phyloP scores from a whole-genome alignment of 2,329 filamentous ascomycete genomes.

The Aspergillus tubingensis region DNA sequence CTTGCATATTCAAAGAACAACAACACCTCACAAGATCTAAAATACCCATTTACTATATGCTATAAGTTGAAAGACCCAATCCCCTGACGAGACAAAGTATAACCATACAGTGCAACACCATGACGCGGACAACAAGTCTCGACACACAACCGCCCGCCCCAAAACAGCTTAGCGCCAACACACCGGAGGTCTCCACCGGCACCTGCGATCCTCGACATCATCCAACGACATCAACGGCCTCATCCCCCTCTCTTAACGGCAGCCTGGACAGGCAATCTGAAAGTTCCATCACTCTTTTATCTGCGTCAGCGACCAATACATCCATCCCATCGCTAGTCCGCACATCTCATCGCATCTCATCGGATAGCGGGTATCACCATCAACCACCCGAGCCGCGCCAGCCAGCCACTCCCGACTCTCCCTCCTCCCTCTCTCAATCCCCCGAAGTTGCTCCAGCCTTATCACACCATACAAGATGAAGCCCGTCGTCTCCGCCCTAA shows the following conservation, averaged over 20 bases:
- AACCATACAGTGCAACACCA: not conserved
- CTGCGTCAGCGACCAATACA: too few relatives aligned
- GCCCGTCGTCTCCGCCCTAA: constrained; percentile 86
- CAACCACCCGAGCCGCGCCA: not conserved
- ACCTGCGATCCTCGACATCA: constrained; percentile 6
- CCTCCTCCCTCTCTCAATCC: not conserved
- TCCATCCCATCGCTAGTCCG: too few relatives aligned
- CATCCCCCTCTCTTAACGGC: not conserved
- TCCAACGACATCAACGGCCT: not conserved
- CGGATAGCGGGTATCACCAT: too few relatives aligned
- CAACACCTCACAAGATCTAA: not conserved
- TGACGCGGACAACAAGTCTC: not conserved
- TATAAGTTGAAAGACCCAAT: not conserved
- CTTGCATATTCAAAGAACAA: too few relatives aligned
- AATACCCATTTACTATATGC: not conserved
- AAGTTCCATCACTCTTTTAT: too few relatives aligned
- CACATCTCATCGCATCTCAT: too few relatives aligned
- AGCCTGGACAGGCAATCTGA: not conserved
- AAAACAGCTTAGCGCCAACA: not conserved
- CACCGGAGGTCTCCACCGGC: not conserved
- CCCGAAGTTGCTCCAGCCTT: not conserved
- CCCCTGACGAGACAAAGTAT: not conserved
- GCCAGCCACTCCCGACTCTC: not conserved
- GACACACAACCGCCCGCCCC: not conserved
- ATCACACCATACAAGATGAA: constrained; percentile 69